Evolutionary conservation across 2,329 filamentous ascomycete genomes (phyloP).

Genomic region (Penicillium sp.): DNA sequence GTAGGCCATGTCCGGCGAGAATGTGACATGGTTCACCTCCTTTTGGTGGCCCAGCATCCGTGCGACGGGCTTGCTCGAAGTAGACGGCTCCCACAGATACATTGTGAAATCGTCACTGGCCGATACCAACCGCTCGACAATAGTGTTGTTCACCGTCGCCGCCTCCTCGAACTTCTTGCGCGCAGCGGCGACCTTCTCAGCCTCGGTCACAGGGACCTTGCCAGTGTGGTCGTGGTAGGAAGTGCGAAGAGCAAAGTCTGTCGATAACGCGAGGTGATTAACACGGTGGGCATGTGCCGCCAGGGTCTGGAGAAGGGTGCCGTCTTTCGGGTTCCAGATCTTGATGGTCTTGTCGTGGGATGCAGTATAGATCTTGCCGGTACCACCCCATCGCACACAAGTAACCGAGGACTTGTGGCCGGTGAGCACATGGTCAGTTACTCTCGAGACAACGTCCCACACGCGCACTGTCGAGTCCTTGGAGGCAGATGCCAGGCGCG

Average conservation of each 20-base stretch:
- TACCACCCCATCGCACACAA: slow-evolving; percentile 94
- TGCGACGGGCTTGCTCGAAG: slow-evolving; percentile 79
- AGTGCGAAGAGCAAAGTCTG: slow-evolving; percentile 84
- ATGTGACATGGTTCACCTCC: slow-evolving; percentile 92
- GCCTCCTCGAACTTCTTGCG: slow-evolving; percentile 83
- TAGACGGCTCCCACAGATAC: slow-evolving; percentile 86
- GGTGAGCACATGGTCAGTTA: slow-evolving; percentile 76
- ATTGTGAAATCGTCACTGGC: slow-evolving; percentile 96
- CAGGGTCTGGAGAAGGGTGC: slow-evolving; percentile 76
- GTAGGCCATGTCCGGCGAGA: slow-evolving; percentile 83
- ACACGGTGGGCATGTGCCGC: slow-evolving; percentile 89
- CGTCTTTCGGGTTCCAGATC: slow-evolving; percentile 80
- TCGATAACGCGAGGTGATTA: slow-evolving; percentile 90
- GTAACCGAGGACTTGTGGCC: slow-evolving; percentile 88
- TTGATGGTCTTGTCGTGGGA: slow-evolving; percentile 92
- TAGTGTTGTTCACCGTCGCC: slow-evolving; percentile 70
- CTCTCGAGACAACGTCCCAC: slow-evolving; percentile 78
- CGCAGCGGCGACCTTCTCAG: slow-evolving; percentile 72
- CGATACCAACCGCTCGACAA: slow-evolving; percentile 82
- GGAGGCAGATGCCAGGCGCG: slow-evolving; percentile 79
- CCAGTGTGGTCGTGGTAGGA: slow-evolving; percentile 82
- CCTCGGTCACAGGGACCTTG: slow-evolving; percentile 65
- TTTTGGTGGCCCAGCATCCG: slow-evolving; percentile 93
- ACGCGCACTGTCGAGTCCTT: slow-evolving; percentile 87
- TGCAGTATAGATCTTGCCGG: slow-evolving; percentile 75